Percentiles rank a stretch among this genome's conserved stretches.
These are phyloP conservation scores for Schwanniomyces sp. DNA, from an alignment of 805 yeast genomes.

Conservation along the genomic window DNA sequence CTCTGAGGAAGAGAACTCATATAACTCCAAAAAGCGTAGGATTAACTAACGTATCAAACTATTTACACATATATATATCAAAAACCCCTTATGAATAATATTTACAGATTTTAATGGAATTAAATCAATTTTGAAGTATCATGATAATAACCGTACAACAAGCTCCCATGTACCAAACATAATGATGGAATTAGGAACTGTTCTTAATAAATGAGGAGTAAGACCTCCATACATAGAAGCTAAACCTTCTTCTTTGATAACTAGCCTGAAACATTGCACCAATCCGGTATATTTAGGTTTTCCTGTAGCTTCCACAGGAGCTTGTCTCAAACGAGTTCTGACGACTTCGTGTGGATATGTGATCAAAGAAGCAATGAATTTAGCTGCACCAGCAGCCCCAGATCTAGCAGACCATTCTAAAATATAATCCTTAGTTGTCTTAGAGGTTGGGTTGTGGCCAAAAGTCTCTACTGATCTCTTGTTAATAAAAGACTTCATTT, in stretches of 20 bases:
- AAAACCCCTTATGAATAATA: background rate
- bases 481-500: constrained; percentile 74
- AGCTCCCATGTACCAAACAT: constrained; percentile 99
- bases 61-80: background rate
- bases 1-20: background rate
- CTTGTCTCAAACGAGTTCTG: constrained; percentile 92
- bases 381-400: constrained; percentile 97
- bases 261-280: constrained; percentile 78
- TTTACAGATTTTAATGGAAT: background rate
- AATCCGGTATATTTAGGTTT: constrained; percentile 86
- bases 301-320: constrained; percentile 74
- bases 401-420: constrained; percentile 94
- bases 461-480: constrained; percentile 44
- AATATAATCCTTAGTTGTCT: constrained; percentile 58
- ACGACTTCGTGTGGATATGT: constrained; percentile 98
- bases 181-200: constrained; percentile 96
- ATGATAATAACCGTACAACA: constrained; percentile 37
- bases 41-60: background rate
- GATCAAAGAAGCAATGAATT: constrained; percentile 84
- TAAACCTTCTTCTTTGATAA: constrained; percentile 91
- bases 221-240: constrained; percentile 95
- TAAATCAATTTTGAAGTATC: background rate
- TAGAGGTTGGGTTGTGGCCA: constrained; percentile 25
- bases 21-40: background rate
- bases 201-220: constrained; percentile 93